phyloP scores from a whole-genome alignment of 2,329 filamentous ascomycete genomes.

The Colletotrichum endophyticum region DNA sequence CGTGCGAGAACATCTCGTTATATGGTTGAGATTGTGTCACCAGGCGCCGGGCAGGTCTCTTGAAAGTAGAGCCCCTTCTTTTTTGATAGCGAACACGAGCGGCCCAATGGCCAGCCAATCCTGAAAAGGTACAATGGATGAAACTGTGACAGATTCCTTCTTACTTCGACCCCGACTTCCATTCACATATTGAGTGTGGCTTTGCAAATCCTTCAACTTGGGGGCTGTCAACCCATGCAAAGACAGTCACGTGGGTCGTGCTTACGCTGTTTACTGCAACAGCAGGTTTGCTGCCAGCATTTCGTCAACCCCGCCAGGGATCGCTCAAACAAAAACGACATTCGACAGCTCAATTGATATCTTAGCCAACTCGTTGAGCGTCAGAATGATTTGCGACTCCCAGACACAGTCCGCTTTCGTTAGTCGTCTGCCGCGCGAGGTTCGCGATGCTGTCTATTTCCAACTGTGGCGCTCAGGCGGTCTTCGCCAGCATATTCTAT shows the following conservation, averaged over 20 bases:
- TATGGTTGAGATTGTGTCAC: not conserved
- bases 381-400: not conserved
- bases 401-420: conserved; percentile 13
- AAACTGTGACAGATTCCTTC: not conserved
- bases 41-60: not conserved
- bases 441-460: conserved; percentile 20
- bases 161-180: not conserved
- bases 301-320: not conserved
- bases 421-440: conserved; percentile 8
- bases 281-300: not conserved
- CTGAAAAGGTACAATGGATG: not conserved
- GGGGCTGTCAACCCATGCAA: not conserved
- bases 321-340: not conserved
- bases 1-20: not conserved
- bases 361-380: not conserved
- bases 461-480: conserved; percentile 15
- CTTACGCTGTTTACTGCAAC: not conserved
- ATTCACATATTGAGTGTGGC: not conserved
- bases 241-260: not conserved
- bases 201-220: not conserved
- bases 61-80: not conserved
- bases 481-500: conserved; percentile 15
- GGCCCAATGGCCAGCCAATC: not conserved
- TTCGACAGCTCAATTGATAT: not conserved
- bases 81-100: accelerated